Base-by-base conservation (phyloP, 768 basidiomycete species). In the Fomitopsis serialis region DNA sequence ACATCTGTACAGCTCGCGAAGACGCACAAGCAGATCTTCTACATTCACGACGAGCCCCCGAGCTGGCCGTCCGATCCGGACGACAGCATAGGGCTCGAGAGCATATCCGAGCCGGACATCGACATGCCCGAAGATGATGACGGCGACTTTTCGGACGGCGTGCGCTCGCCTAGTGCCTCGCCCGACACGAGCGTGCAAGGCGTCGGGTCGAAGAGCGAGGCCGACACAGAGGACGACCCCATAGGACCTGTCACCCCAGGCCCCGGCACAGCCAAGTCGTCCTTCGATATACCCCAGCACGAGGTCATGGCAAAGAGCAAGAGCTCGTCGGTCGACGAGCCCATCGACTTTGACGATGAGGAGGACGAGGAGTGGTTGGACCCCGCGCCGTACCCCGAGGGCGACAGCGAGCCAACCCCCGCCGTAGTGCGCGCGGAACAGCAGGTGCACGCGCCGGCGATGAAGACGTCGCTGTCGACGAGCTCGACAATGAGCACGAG, bases 21-120 rank as follows among this genome's bases (percentile, higher is more conserved):
- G 24, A 64, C 64, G 8, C 71, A 75, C 42, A 81, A 84, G 63
- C 74, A 82, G 35, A 91, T 95, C 50, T 93, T 98, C 59, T 84
- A 89, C 0, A 78, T 98, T 3, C 89, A 91, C 56, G 87, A 94
- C 37, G 91, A 93, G 58, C 91, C 88, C 1, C 92, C 93, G 1
- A 78, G 77, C 4, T 97, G 93, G 92, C 78, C 83, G 7, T 78
- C 75, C 0, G 87, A 87, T 63, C 81, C 78, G 10, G 91, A 90
- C 54, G 87, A 87, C 57, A 78, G 79, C 37, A 82, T 89, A 72
- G 90, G 85, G 0, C 69, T 94, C 21, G 87, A 92, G 63, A 89
- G 87, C 4, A 82, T 96, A 22, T 93, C 90, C 9, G 92, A 85
- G 58, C 81, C 81, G 0, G 82, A 89, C 52, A 80, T 87, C 57